Base-by-base conservation (phyloP, 139 green algal genomes). In the Zygnema circumcarinatum region DNA sequence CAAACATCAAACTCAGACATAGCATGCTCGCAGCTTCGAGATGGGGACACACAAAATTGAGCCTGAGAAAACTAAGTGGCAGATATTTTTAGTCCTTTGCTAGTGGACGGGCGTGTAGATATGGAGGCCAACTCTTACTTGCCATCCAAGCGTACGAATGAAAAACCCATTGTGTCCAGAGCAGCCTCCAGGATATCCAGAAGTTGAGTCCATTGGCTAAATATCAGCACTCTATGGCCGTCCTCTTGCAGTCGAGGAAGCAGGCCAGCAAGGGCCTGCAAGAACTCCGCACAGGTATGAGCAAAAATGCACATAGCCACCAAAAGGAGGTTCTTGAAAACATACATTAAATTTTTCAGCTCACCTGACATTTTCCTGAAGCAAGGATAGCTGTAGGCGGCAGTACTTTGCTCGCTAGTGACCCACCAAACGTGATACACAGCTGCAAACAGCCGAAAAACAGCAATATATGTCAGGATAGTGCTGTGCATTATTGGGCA, bases 101-200 rank as follows among this genome's bases (percentile, higher is more conserved):
- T n/a, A n/a, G n/a, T n/a, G n/a, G n/a, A n/a, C n/a, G n/a, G n/a
- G n/a, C n/a, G n/a, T n/a, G n/a, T n/a, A n/a, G n/a, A n/a, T n/a
- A n/a, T n/a, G n/a, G n/a, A n/a, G n/a, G n/a, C n/a, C n/a, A n/a
- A n/a, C n/a, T n/a, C 54, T 32, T 11, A 90, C 86, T 35, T 92
- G 52, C 96, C 96, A 87, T 98, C 96, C 72, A 98, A 92, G 7
- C 96, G 91, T 41, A 95, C 86, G 89, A 94, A 98, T 1, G 74
- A 76, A 32, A 95, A 87, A 32, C 79, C 82, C 76, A 96, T 78
- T 22, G 93, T 78, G 33, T 93, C 75, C 79, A 97, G 94, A 85
- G 96, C 93, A 93, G 93, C 96, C 92, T 98, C 96, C 81, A 98
- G 89, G 67, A 98, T 92, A 89, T 98, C 96, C 81, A 98, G 92